A percentile compares a stretch with the other conserved stretches of the same genome.
These are phyloP conservation scores for Spathaspora gorwiae DNA, from an alignment of 805 yeast species.

Conservation along the genomic window DNA sequence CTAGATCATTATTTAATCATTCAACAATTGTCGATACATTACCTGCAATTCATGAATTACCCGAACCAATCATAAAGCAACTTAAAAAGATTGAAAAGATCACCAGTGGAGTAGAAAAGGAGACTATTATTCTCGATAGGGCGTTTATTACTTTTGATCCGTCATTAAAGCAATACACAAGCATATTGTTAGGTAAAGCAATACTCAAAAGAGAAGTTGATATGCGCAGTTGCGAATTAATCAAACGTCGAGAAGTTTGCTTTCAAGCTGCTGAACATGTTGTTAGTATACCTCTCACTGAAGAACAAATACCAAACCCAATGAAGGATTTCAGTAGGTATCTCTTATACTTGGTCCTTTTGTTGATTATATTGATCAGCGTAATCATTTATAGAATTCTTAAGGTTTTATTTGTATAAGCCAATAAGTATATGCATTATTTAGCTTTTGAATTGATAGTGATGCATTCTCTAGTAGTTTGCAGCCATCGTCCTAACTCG, in stretches of 20 bases:
- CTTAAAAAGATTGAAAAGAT: slow-evolving; percentile 34
- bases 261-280: slow-evolving; percentile 40
- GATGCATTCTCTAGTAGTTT: not conserved
- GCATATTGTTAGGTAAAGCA: slow-evolving; percentile 35
- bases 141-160: slow-evolving; percentile 30
- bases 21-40: slow-evolving; percentile 29
- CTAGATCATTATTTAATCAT: slow-evolving; percentile 22
- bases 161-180: slow-evolving; percentile 32
- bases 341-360: slow-evolving; percentile 17
- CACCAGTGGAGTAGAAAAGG: slow-evolving; percentile 34
- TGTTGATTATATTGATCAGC: slow-evolving; percentile 20
- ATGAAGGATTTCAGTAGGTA: slow-evolving; percentile 21
- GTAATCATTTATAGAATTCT: slow-evolving; percentile 26
- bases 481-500: too few species aligned
- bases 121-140: slow-evolving; percentile 23
- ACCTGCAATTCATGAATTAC: slow-evolving; percentile 13
- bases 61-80: slow-evolving; percentile 22
- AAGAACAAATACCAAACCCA: slow-evolving; percentile 17
- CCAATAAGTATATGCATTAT: not conserved
- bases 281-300: slow-evolving; percentile 38
- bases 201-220: slow-evolving; percentile 32
- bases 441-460: not conserved
- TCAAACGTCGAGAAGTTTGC: slow-evolving; percentile 35
- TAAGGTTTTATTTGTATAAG: slow-evolving; percentile 12
- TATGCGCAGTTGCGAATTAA: slow-evolving; percentile 26